phyloP scores from a whole-genome alignment of 257 asterid species.

The Solanum piurae region DNA sequence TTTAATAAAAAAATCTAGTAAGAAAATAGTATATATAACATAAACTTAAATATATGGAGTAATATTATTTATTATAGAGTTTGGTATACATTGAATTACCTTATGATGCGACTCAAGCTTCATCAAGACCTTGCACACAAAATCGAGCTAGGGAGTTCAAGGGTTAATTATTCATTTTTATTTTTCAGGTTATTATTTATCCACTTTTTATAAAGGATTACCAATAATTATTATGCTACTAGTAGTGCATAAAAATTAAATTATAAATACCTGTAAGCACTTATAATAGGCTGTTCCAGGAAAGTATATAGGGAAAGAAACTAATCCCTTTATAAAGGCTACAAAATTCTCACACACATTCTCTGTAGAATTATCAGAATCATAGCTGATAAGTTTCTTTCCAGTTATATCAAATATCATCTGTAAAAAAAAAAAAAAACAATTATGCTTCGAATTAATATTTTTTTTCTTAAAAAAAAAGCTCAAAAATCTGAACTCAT shows the following conservation, averaged over 20 bases:
- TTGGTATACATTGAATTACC: background rate
- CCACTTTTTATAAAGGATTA: background rate
- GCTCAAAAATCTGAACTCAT: background rate
- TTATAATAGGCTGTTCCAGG: constrained; percentile 85
- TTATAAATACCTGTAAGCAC: constrained; percentile 50
- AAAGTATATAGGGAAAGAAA: constrained; percentile 75
- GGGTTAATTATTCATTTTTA: background rate
- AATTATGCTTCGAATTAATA: background rate
- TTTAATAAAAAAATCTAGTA: background rate
- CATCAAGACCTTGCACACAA: too few species aligned
- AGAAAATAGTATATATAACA: background rate
- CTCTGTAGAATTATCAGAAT: constrained; percentile 44
- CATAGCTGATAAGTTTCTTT: constrained; percentile 67
- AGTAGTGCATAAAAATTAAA: background rate
- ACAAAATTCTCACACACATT: constrained; percentile 55
- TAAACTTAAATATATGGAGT: background rate
- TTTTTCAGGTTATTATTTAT: background rate
- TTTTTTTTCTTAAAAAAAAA: background rate
- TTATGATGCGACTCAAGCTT: too few species aligned
- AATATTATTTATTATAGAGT: too few species aligned
- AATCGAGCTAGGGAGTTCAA: too few species aligned
- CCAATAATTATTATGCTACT: background rate
- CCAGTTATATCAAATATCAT: constrained; percentile 87
- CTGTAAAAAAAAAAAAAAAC: constrained; percentile 21
- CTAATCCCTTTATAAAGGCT: constrained; percentile 65